Percentiles rank a stretch among this genome's conserved stretches.
These are phyloP conservation scores for Lentinula guzmanii DNA, from an alignment of 768 basidiomycete genomes.

Conservation along the genomic window DNA sequence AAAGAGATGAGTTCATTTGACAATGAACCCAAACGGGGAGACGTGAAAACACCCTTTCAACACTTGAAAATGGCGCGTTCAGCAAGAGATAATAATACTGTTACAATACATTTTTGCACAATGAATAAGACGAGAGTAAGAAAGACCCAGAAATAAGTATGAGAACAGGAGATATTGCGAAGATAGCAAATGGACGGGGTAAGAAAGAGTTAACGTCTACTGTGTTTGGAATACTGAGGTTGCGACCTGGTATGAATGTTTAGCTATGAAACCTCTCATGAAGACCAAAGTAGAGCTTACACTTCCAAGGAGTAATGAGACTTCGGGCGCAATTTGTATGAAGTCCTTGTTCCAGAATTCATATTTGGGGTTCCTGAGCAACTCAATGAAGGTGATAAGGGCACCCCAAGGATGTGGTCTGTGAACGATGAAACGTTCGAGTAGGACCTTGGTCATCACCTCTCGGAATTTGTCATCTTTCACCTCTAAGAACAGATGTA, in stretches of 20 bases:
- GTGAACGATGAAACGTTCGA: conserved; percentile 91
- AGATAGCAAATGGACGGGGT: conserved; percentile 56
- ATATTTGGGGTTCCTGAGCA: conserved; percentile 85
- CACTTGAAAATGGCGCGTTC: conserved; percentile 40
- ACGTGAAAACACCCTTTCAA: conserved; percentile 35
- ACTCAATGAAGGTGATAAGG: conserved; percentile 87
- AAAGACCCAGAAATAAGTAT: conserved; percentile 47
- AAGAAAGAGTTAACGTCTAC: conserved; percentile 64
- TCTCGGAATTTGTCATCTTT: conserved; percentile 74
- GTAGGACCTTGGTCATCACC: conserved; percentile 80
- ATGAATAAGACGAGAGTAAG: conserved; percentile 52
- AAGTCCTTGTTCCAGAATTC: conserved; percentile 90
- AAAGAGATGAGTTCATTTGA: background rate
- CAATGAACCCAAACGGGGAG: background rate
- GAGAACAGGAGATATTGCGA: conserved; percentile 57
- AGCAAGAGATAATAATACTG: conserved; percentile 34
- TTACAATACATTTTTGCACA: conserved; percentile 64
- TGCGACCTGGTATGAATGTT: conserved; percentile 47
- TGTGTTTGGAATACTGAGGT: conserved; percentile 59
- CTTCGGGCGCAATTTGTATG: conserved; percentile 79
- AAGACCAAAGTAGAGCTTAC: conserved; percentile 36
- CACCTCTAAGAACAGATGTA: conserved; percentile 81
- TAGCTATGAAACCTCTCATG: conserved; percentile 5
- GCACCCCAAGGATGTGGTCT: conserved; percentile 97
- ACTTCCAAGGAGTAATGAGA: conserved; percentile 78